Evolutionary conservation across 2,329 filamentous ascomycete genomes (phyloP), one percentile per base, ranked within the genome.

Genomic region (Monosporascus sp.): DNA sequence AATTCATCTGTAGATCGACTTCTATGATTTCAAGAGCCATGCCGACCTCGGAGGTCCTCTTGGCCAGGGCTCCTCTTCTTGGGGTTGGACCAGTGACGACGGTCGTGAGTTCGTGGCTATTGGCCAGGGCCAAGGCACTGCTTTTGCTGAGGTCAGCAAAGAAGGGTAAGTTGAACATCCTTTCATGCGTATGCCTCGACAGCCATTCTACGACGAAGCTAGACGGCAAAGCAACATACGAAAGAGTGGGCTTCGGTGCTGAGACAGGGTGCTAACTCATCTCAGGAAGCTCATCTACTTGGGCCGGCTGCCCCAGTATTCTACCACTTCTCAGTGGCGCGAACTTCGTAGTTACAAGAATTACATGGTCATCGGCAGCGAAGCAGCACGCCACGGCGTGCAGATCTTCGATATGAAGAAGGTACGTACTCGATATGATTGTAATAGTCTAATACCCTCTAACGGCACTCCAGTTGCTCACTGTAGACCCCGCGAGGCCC

Each of bases 341-440:
- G 72, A 74, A 57, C 73, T 74, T 61, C 69, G 70, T 48, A 71
- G 72, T 18, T 70, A 70, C 31, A 65, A 61, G 31, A 58, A 70
- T 60, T 61, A 63, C 50, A 65, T 62, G 54, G 67, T 73, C 54
- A 72, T 75, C 35, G 72, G 72, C 7, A 68, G 69, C 43, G 72
- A 75, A 58, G 75, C 79, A 0, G 56, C 59, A 7, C 65, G 70
- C 51, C 82, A 86, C 62, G 78, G 79, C 48, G 74, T 86, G 24
- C 83, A 86, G 64, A 78, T 86, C 63, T 86, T 86, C 58, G 82
- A 86, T 63, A 74, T 85, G 73, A 79, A 71, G 60, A 84, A 35
- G 31, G 31, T 35, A 35, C 31, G 31, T 35, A 5, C 1, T 14
- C 5, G 9, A 35, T 11, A 11, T 35, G 9, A 35, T 35, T 5